Conservation (phyloP, 2,329 filamentous ascomycete genomes). For the Knufia fluminis region DNA sequence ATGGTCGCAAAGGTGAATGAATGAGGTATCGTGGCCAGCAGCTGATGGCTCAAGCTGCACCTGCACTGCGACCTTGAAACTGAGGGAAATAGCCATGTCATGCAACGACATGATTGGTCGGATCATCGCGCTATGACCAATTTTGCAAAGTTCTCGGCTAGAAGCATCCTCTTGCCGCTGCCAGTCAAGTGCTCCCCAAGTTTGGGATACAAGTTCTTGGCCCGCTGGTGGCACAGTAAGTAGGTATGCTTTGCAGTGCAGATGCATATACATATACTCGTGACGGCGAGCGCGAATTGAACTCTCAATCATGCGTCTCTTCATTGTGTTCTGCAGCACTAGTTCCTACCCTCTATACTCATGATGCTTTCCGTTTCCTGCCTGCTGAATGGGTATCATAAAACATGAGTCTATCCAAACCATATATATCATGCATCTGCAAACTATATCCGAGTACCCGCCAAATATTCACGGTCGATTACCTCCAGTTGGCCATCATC, state of each 20-base stretch:
- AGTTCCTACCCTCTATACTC: background rate
- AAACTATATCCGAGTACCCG: constrained; percentile 22
- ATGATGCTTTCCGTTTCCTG: background rate
- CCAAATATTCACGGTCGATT: constrained; percentile 26
- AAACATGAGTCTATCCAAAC: background rate
- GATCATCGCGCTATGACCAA: background rate
- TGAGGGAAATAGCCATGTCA: background rate
- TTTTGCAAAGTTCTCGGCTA: background rate
- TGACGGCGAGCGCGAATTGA: too few relatives aligned
- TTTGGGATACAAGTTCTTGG: too few relatives aligned
- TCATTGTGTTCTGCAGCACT: background rate
- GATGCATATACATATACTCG: background rate
- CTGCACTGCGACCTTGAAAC: background rate
- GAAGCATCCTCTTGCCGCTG: background rate
- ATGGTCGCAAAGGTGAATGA: background rate
- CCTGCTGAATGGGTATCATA: constrained; percentile 10
- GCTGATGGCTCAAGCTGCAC: background rate
- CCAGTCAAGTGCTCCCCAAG: background rate
- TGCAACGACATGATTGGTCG: background rate
- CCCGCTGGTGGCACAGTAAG: too few relatives aligned
- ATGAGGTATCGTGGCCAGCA: background rate
- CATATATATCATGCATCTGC: background rate
- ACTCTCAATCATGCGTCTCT: background rate
- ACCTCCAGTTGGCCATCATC: constrained; percentile 29
- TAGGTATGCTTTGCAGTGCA: too few relatives aligned